These are phyloP conservation scores for Boletellus sp. DNA, from an alignment of 768 basidiomycete genomes.

Conservation along the genomic window DNA sequence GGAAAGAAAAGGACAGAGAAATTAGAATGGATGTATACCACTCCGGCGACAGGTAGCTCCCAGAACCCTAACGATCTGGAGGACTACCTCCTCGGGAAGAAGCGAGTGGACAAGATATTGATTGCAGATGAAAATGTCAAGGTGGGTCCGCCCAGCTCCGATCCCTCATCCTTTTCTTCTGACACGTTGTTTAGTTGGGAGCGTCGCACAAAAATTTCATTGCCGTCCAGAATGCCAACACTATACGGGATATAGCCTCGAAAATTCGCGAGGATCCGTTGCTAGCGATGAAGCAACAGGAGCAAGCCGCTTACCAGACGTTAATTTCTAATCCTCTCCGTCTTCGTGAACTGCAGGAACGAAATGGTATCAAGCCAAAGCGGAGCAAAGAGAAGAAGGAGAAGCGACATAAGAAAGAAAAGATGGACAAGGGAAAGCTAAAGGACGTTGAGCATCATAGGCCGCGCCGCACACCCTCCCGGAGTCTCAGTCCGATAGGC, in stretches of 20 bases:
- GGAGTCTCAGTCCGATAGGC: conserved; percentile 29
- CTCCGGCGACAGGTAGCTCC: conserved; percentile 85
- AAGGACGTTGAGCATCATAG: conserved; percentile 29
- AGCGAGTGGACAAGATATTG: conserved; percentile 93
- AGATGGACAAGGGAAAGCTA: conserved; percentile 29
- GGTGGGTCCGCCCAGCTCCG: conserved; percentile 36
- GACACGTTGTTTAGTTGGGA: conserved; percentile 52
- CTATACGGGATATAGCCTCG: conserved; percentile 76
- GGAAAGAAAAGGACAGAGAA: conserved; percentile 93
- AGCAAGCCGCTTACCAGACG: conserved; percentile 88
- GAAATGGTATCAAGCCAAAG: conserved; percentile 77
- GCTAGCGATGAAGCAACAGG: conserved; percentile 97
- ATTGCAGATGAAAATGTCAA: conserved; percentile 91
- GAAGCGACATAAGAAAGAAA: conserved; percentile 48
- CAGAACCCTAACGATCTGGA: conserved; percentile 90
- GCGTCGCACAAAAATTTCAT: conserved; percentile 91
- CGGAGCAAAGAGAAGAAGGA: conserved; percentile 67
- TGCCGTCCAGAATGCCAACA: conserved; percentile 93
- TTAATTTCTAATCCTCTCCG: conserved; percentile 84
- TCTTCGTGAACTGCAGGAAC: conserved; percentile 74
- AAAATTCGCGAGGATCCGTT: conserved; percentile 97
- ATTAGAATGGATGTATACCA: conserved; percentile 99
- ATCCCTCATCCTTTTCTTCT: not conserved
- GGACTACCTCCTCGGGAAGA: conserved; percentile 96
- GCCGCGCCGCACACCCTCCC: conserved; percentile 31